Evolutionary conservation across 768 basidiomycete species (phyloP).

Genomic region (Lactarius psammicola): DNA sequence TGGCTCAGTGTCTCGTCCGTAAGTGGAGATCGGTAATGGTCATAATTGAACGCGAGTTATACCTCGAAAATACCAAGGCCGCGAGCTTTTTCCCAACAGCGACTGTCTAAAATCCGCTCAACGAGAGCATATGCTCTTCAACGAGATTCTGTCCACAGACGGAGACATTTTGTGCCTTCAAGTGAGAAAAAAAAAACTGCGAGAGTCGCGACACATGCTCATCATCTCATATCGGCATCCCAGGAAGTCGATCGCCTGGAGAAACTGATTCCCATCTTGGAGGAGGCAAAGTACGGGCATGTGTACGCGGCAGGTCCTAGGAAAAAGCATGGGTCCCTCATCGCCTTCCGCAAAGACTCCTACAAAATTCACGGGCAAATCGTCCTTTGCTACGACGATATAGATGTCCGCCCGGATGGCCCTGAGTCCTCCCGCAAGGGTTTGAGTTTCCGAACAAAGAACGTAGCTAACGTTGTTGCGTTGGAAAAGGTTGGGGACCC

Average conservation of each 20-base stretch:
- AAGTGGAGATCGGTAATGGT: conserved; percentile 37
- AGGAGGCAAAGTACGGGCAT: conserved; percentile 60
- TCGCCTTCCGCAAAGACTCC: conserved; percentile 59
- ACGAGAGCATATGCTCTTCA: conserved; percentile 71
- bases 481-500: conserved; percentile 46
- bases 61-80: conserved; percentile 44
- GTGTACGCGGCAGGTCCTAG: conserved; percentile 65
- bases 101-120: conserved; percentile 76
- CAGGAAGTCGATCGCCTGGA: conserved; percentile 89
- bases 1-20: conserved; percentile 81
- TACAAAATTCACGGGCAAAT: conserved; percentile 49
- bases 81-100: conserved; percentile 81
- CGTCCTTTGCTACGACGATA: conserved; percentile 67
- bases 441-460: conserved; percentile 67
- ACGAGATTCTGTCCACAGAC: conserved; percentile 68
- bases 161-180: conserved; percentile 87
- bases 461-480: conserved; percentile 75
- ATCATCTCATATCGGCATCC: background rate
- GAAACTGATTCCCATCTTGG: conserved; percentile 65
- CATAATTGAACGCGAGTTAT: background rate
- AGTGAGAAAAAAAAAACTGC: conserved; percentile 41
- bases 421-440: conserved; percentile 45
- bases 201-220: background rate
- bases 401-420: conserved; percentile 47
- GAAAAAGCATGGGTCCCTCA: conserved; percentile 86